These are phyloP conservation scores for Glycine soja DNA, from an alignment of 306 rosid genomes.

Conservation along the genomic window DNA sequence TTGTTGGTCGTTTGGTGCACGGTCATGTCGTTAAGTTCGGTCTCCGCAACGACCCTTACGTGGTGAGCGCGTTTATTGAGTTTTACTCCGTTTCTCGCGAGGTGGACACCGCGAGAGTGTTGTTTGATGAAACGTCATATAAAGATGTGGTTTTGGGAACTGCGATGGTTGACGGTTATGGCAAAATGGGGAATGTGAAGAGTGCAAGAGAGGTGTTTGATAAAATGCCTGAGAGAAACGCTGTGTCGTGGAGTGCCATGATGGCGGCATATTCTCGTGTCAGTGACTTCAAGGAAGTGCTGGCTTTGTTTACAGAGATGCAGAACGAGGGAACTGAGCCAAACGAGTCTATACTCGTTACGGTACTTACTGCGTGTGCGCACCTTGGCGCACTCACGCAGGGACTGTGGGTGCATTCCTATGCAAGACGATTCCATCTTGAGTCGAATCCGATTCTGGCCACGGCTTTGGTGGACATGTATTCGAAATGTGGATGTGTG, in stretches of 20 bases:
- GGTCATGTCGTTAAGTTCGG: slow-evolving; percentile 71
- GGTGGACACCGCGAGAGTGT: slow-evolving; percentile 51
- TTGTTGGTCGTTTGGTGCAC: slow-evolving; percentile 64
- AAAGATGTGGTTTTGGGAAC: slow-evolving; percentile 92
- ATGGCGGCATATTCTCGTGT: slow-evolving; percentile 57
- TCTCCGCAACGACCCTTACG: slow-evolving; percentile 61
- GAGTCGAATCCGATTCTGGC: slow-evolving; percentile 57
- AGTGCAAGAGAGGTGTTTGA: slow-evolving; percentile 76
- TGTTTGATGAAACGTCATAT: slow-evolving; percentile 57
- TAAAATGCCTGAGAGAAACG: slow-evolving; percentile 75
- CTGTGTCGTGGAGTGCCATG: slow-evolving; percentile 62
- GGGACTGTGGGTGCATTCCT: slow-evolving; percentile 62
- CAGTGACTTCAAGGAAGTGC: slow-evolving; percentile 52
- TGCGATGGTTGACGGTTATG: slow-evolving; percentile 79
- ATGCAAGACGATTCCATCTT: slow-evolving; percentile 38
- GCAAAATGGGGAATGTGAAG: slow-evolving; percentile 67
- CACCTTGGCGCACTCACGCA: slow-evolving; percentile 55
- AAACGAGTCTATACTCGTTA: slow-evolving; percentile 54
- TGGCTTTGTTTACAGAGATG: slow-evolving; percentile 55
- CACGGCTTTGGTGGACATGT: slow-evolving; percentile 69
- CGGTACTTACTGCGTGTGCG: slow-evolving; percentile 56
- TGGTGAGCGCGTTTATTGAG: slow-evolving; percentile 61
- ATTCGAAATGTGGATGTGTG: slow-evolving; percentile 58
- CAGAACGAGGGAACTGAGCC: slow-evolving; percentile 45
- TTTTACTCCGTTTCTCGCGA: slow-evolving; percentile 56